Base-by-base conservation (phyloP, 2,329 filamentous ascomycete genomes). In the Periconia sp. region DNA sequence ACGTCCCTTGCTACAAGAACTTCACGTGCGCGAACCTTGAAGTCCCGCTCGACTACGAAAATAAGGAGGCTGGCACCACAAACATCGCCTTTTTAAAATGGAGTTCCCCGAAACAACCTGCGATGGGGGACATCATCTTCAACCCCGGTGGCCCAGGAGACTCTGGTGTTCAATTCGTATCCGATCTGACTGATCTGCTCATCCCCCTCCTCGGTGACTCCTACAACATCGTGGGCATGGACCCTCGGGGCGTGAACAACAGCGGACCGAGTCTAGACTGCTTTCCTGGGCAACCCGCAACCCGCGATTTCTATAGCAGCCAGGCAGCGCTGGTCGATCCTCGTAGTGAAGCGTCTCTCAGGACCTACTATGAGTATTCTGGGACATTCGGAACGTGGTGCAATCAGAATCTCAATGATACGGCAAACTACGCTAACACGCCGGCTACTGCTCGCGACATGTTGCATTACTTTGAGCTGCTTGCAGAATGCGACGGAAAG, bases 1-100 rank as follows among this genome's bases (percentile, higher is more conserved):
- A 40, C 23, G 40, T 38, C 16, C 43, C 50, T 8, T 80, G 78
- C 57, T 77, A 72, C 42, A 66, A 68, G 42, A 70, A 65, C 4
- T 74, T 74, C 40, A 67, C 77, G 50, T 80, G 78, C 47, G 75
- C 78, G n/a, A 67, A 73, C 5, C 59, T 81, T 3, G 62, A 73
- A 32, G 68, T 80, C 0, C 78, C 78, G 0, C 70, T 80, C 57
- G 74, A 72, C 43, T 61, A 52, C 39, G 32, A 40, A 2, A 26
- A 50, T n/a, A 8, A 30, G 3, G 17, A 34, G 9, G 31, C 31
- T 8, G 45, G 48, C 5, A 65, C 30, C 56, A 58, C 77, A 15
- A 65, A 65, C 2, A 50, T 80, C 18, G 77, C 77, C 3, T 59
- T 80, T 8, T 64, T 72, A 1, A 45, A 26, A 16, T 28, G 36